Percentiles rank a stretch among this genome's conserved stretches.
These are phyloP conservation scores for Oryza australiensis DNA, from an alignment of 176 grass and related monocot genomes.

Conservation along the genomic window DNA sequence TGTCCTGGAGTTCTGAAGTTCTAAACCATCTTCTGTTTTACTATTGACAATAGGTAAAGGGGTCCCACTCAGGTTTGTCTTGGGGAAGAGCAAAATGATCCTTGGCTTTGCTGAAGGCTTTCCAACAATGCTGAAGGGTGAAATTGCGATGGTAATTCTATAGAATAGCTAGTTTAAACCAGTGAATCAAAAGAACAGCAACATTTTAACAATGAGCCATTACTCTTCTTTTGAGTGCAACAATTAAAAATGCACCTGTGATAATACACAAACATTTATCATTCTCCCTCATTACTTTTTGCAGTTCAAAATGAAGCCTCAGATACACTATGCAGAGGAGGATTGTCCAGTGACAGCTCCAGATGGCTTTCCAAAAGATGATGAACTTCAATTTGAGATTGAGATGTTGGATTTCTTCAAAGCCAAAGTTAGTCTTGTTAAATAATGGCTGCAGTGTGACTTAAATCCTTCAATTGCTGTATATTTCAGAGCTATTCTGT, in stretches of 20 bases:
- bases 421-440: conserved; percentile 67
- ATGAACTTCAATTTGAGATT: conserved; percentile 96
- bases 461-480: neutral
- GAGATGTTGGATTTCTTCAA: conserved; percentile 93
- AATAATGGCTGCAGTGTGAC: conserved; percentile 12
- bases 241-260: neutral
- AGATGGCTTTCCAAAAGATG: conserved; percentile 78
- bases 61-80: conserved; percentile 73
- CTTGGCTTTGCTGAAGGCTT: conserved; percentile 91
- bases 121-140: conserved; percentile 82
- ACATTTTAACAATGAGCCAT: neutral
- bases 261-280: neutral
- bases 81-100: conserved; percentile 98
- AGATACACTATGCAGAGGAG: conserved; percentile 86
- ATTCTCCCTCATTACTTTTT: conserved; percentile 31
- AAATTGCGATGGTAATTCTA: conserved; percentile 88
- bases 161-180: conserved; percentile 12
- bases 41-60: conserved; percentile 78
- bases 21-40: conserved; percentile 37
- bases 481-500: conserved; percentile 3
- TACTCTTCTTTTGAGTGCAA: neutral
- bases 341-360: conserved; percentile 87
- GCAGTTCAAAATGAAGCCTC: conserved; percentile 99
- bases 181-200: conserved; percentile 1
- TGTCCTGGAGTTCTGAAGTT: neutral